Evolutionary conservation across 129 eudicot species (phyloP).

Genomic region (Artemisia argyi): DNA sequence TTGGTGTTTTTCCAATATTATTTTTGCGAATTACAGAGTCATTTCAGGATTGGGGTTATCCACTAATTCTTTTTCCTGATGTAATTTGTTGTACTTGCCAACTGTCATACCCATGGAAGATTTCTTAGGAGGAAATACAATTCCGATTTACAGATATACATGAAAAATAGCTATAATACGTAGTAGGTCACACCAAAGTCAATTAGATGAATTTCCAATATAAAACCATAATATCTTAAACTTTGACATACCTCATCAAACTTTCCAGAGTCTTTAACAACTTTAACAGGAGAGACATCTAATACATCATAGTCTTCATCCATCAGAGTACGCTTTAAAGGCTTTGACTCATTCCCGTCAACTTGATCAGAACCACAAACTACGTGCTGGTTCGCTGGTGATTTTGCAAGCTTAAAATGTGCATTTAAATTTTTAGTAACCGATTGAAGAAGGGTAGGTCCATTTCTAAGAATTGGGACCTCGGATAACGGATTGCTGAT

Average conservation of each 20-base stretch:
- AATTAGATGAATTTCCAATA: no score
- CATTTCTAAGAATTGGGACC: conserved; percentile 80
- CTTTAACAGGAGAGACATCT: conserved; percentile 36
- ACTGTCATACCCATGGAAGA: no score
- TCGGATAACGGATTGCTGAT: conserved; percentile 65
- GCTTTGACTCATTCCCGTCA: conserved; percentile 30
- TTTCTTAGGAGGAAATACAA: no score
- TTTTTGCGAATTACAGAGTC: no score
- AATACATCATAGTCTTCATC: conserved; percentile 25
- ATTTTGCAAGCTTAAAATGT: conserved; percentile 29
- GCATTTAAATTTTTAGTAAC: conserved; percentile 24
- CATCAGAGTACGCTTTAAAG: conserved; percentile 27
- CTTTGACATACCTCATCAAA: conserved; percentile 48
- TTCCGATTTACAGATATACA: no score
- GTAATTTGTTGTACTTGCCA: no score
- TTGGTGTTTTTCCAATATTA: no score
- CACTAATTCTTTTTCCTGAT: no score
- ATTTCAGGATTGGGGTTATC: no score
- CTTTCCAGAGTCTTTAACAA: conserved; percentile 23
- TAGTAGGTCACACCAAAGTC: no score
- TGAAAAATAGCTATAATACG: no score
- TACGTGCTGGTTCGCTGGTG: conserved; percentile 22
- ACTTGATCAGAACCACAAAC: conserved; percentile 37
- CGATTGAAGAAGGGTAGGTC: conserved; percentile 35
- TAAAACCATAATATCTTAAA: no score